Evolutionary conservation across 805 yeast species (phyloP).

Genomic region (Metschnikowia orientalis): DNA sequence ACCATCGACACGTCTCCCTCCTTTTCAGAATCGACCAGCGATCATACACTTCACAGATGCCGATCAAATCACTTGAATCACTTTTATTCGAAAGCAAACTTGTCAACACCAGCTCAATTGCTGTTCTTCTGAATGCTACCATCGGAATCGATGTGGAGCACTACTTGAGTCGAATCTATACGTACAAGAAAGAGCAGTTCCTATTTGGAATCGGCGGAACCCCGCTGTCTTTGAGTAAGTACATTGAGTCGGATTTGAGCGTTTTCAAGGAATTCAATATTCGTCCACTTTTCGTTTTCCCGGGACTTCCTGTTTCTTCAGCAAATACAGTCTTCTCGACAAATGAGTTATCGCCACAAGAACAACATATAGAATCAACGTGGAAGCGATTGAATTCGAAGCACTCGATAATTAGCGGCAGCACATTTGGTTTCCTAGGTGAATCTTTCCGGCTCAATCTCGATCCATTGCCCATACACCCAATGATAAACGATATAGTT

Average conservation of each 20-base stretch:
- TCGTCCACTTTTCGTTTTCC: slow-evolving; percentile 75
- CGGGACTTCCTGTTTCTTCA: slow-evolving; percentile 54
- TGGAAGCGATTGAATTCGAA: slow-evolving; percentile 36
- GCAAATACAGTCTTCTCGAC: slow-evolving; percentile 30
- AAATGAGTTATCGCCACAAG: slow-evolving; percentile 35
- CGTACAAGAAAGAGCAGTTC: slow-evolving; percentile 62
- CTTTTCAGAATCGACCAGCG: too few relatives aligned
- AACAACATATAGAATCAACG: slow-evolving; percentile 37
- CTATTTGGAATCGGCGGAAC: slow-evolving; percentile 78
- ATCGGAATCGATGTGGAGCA: slow-evolving; percentile 84
- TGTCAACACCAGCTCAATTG: slow-evolving; percentile 58
- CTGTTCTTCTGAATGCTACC: slow-evolving; percentile 58
- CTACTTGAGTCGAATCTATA: slow-evolving; percentile 59
- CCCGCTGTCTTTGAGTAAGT: slow-evolving; percentile 56
- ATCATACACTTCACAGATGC: too few relatives aligned
- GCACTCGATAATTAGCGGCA: slow-evolving; percentile 16
- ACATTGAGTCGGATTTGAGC: slow-evolving; percentile 58
- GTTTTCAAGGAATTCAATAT: slow-evolving; percentile 57
- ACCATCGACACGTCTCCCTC: too few relatives aligned
- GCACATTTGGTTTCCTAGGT: slow-evolving; percentile 20
- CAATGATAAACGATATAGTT: slow-evolving; percentile 54
- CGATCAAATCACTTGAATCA: slow-evolving; percentile 57
- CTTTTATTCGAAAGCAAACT: slow-evolving; percentile 64
- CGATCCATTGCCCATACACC: slow-evolving; percentile 46
- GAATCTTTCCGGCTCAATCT: slow-evolving; percentile 52